Conservation (phyloP, 805 yeast species). For the Metschnikowia anglica region DNA sequence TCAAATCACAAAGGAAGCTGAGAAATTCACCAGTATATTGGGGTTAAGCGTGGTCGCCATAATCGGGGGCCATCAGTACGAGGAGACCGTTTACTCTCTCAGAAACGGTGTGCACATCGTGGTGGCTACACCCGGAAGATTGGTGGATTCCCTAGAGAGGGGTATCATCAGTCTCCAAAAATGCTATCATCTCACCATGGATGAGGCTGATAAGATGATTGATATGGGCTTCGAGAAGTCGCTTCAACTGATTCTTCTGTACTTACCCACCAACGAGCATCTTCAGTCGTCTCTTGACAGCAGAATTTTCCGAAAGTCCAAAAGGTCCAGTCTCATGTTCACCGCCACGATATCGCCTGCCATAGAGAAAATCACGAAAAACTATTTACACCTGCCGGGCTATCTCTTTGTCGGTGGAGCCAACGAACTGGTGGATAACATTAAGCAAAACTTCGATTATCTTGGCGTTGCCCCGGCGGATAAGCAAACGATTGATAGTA, state of each 20-base stretch:
- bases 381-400: slow-evolving; percentile 61
- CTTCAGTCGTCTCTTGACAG: slow-evolving; percentile 28
- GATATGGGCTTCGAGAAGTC: slow-evolving; percentile 92
- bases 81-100: slow-evolving; percentile 61
- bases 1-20: slow-evolving; percentile 72
- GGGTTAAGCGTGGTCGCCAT: slow-evolving; percentile 57
- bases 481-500: slow-evolving; percentile 25
- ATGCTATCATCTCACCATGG: slow-evolving; percentile 72
- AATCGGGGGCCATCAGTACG: slow-evolving; percentile 89
- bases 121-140: slow-evolving; percentile 93
- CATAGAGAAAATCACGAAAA: slow-evolving; percentile 64
- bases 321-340: slow-evolving; percentile 79
- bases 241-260: slow-evolving; percentile 56
- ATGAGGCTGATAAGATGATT: slow-evolving; percentile 95
- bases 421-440: slow-evolving; percentile 64
- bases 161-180: slow-evolving; percentile 58
- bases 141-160: slow-evolving; percentile 75
- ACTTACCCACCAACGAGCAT: slow-evolving; percentile 46
- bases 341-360: slow-evolving; percentile 88
- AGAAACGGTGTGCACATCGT: slow-evolving; percentile 70
- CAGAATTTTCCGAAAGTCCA: slow-evolving; percentile 37
- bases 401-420: slow-evolving; percentile 65
- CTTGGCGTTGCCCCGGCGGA: slow-evolving; percentile 35
- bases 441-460: slow-evolving; percentile 61
- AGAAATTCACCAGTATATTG: slow-evolving; percentile 44